phyloP scores from a whole-genome alignment of 768 basidiomycete genomes.

The Lactarius sp. region DNA sequence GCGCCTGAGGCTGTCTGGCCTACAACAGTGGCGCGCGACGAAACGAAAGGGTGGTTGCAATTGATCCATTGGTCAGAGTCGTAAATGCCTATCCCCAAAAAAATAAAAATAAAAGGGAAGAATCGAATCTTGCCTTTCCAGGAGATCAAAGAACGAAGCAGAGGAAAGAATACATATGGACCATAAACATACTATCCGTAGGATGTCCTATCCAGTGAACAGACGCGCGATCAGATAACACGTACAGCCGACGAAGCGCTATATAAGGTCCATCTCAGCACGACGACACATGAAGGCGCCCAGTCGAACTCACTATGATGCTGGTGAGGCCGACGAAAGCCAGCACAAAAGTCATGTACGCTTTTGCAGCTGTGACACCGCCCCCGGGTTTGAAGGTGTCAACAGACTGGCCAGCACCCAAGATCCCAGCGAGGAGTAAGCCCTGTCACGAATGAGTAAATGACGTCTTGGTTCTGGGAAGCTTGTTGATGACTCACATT shows the following conservation, averaged over 20 bases:
- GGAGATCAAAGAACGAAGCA: background rate
- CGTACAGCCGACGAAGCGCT: slow-evolving; percentile 59
- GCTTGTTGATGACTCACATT: slow-evolving; percentile 48
- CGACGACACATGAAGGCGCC: background rate
- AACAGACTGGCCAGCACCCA: slow-evolving; percentile 54
- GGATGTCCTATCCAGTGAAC: slow-evolving; percentile 42
- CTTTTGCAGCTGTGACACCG: slow-evolving; percentile 55
- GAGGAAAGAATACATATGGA: background rate
- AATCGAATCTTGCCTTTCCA: background rate
- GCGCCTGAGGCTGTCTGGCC: too few relatives aligned
- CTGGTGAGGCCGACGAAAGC: slow-evolving; percentile 78
- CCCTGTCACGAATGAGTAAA: slow-evolving; percentile 41
- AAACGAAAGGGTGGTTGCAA: too few relatives aligned
- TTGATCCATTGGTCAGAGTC: background rate
- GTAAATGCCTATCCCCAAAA: background rate
- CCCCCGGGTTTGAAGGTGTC: slow-evolving; percentile 53
- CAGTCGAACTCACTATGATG: slow-evolving; percentile 40
- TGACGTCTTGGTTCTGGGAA: background rate
- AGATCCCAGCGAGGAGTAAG: slow-evolving; percentile 61
- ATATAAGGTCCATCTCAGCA: slow-evolving; percentile 25
- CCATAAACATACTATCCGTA: slow-evolving; percentile 5
- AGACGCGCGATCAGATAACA: slow-evolving; percentile 47
- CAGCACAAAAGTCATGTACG: slow-evolving; percentile 76
- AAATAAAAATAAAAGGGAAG: background rate
- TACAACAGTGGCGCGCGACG: too few relatives aligned